Conservation (phyloP, 305 asterid species). For the Fraxinus velutina region DNA sequence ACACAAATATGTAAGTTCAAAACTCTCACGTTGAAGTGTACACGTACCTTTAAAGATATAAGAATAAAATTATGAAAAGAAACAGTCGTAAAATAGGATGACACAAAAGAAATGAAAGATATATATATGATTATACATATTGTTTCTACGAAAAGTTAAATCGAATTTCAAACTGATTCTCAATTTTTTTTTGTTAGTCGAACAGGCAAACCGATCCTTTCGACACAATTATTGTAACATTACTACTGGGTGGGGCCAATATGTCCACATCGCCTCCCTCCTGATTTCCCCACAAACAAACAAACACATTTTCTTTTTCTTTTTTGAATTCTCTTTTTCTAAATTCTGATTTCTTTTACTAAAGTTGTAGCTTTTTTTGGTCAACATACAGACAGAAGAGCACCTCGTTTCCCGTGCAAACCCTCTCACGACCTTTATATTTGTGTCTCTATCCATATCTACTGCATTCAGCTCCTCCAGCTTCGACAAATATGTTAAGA, state of each 20-base stretch:
- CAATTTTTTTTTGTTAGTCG: neutral
- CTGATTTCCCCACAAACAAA: conserved; percentile 37
- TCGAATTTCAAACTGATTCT: neutral
- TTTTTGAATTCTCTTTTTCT: neutral
- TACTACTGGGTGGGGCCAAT: neutral
- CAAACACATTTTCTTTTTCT: conserved; percentile 21
- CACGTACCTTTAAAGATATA: neutral
- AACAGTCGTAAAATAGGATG: neutral
- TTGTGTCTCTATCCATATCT: conserved; percentile 4
- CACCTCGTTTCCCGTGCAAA: conserved; percentile 39
- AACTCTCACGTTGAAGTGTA: neutral
- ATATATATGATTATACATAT: too few relatives aligned
- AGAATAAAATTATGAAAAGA: neutral
- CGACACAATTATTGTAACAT: neutral
- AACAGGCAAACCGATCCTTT: neutral
- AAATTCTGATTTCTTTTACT: neutral
- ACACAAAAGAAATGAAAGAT: neutral
- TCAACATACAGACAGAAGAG: conserved; percentile 28
- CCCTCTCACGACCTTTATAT: conserved; percentile 23
- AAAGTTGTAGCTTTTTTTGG: conserved; percentile 11
- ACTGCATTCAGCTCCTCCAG: conserved; percentile 18
- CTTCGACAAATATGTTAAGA: conserved; percentile 1
- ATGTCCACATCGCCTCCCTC: conserved; percentile 26
- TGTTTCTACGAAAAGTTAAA: neutral
- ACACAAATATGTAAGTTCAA: neutral